These are phyloP conservation scores for Raddia distichophylla DNA, from an alignment of 176 grass and related monocot species.

Conservation along the genomic window DNA sequence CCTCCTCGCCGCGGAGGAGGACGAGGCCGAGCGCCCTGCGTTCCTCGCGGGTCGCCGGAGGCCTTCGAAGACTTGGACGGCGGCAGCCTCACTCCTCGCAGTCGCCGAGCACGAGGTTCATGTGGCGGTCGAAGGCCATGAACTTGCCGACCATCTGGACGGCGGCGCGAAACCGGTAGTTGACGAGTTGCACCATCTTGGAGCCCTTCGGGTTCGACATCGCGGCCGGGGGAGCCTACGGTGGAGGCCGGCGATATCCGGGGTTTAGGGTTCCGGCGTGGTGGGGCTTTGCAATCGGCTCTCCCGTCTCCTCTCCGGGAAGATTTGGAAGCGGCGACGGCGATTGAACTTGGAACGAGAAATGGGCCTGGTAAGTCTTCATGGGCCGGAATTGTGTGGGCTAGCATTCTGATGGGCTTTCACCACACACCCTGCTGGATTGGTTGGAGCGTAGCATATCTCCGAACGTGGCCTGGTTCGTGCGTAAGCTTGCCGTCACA, in stretches of 20 bases:
- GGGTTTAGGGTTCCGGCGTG: slow-evolving; percentile 25
- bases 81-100: slow-evolving; percentile 63
- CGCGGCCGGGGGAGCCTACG: slow-evolving; percentile 3
- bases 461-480: no score
- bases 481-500: no score
- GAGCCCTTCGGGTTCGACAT: slow-evolving; percentile 61
- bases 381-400: background rate
- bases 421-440: no score
- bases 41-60: slow-evolving; percentile 45
- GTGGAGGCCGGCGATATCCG: background rate
- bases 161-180: slow-evolving; percentile 60
- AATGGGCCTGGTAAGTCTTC: background rate
- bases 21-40: slow-evolving; percentile 54
- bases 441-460: no score
- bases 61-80: slow-evolving; percentile 44
- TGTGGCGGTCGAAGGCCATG: slow-evolving; percentile 71
- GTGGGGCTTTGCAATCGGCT: no score
- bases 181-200: slow-evolving; percentile 62
- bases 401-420: background rate
- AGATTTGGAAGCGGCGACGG: slow-evolving; percentile 9
- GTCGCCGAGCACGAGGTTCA: slow-evolving; percentile 63
- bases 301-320: background rate
- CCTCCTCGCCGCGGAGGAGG: slow-evolving; percentile 57
- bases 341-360: slow-evolving; percentile 13
- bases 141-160: slow-evolving; percentile 66